phyloP scores from a whole-genome alignment of 1,284 basidiomycete species.

The Ustilago shanxiensis region DNA sequence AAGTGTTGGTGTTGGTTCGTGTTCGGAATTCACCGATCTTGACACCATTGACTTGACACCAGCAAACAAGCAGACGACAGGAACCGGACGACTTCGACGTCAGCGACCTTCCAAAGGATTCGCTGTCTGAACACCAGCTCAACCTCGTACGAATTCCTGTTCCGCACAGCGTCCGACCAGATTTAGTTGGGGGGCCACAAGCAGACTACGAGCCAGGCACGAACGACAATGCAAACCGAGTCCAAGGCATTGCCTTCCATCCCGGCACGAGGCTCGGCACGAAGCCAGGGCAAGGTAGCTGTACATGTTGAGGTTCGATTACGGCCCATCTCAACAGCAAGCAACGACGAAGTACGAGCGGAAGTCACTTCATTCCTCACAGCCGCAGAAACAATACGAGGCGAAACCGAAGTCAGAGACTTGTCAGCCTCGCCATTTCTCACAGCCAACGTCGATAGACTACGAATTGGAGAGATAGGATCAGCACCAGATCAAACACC shows the following conservation, averaged over 20 bases:
- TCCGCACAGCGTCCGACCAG: background rate
- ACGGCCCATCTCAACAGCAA: slow-evolving; percentile 28
- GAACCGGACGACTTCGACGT: no score
- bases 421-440: slow-evolving; percentile 78
- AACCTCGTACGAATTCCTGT: no score
- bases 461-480: slow-evolving; percentile 78
- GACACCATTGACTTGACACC: background rate
- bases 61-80: no score
- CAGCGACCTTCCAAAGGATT: no score
- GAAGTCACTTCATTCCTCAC: slow-evolving; percentile 23
- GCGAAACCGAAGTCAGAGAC: slow-evolving; percentile 78
- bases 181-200: background rate
- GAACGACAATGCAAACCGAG: slow-evolving; percentile 18
- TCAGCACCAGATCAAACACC: slow-evolving; percentile 26
- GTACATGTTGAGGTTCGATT: slow-evolving; percentile 46
- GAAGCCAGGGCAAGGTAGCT: slow-evolving; percentile 8
- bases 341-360: slow-evolving; percentile 17
- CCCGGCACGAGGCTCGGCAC: background rate
- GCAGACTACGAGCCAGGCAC: background rate
- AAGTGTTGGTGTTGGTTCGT: slow-evolving; percentile 4
- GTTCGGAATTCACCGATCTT: background rate
- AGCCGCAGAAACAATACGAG: slow-evolving; percentile 71
- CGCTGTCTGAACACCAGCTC: background rate
- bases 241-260: slow-evolving; percentile 10
- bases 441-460: slow-evolving; percentile 80